These are phyloP conservation scores for Cytospora schulzeri DNA, from an alignment of 2,329 filamentous ascomycete species.

Conservation along the genomic window DNA sequence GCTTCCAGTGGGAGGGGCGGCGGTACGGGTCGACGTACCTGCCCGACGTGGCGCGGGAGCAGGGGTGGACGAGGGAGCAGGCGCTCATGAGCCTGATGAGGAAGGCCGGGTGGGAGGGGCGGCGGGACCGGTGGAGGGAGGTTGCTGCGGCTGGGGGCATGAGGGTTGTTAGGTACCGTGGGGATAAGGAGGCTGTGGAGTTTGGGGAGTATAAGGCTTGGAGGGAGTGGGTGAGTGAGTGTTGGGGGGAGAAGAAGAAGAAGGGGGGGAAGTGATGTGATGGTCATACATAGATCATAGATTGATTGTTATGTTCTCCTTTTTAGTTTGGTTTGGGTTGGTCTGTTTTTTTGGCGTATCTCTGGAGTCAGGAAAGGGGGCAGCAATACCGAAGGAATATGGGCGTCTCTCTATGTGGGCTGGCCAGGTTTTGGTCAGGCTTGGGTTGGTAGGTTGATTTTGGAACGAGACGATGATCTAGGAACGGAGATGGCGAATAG, in stretches of 20 bases:
- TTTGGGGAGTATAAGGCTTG: constrained; percentile 80
- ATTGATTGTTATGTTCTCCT: neutral
- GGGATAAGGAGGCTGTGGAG: constrained; percentile 70
- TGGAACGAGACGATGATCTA: neutral
- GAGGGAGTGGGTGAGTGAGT: constrained; percentile 68
- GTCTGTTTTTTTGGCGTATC: neutral
- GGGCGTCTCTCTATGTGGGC: constrained; percentile 5
- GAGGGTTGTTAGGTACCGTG: constrained; percentile 82
- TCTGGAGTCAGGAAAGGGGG: neutral
- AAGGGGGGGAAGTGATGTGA: neutral
- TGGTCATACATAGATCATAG: too few relatives aligned
- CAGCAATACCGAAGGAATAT: constrained; percentile 6
- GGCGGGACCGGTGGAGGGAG: constrained; percentile 76
- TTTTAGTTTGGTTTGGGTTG: neutral
- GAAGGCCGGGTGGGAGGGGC: constrained; percentile 91
- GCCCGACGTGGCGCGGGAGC: constrained; percentile 87
- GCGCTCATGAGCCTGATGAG: constrained; percentile 86
- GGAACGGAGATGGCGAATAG: constrained; percentile 2
- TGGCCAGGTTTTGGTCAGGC: neutral
- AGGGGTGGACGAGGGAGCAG: constrained; percentile 94
- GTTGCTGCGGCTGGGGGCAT: constrained; percentile 58
- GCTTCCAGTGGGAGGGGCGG: constrained; percentile 72
- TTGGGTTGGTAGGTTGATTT: neutral
- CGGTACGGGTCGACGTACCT: constrained; percentile 87
- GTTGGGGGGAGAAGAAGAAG: constrained; percentile 23